These are phyloP conservation scores for Babesia ovis DNA, from an alignment of 169 alveolate species.

Conservation along the genomic window DNA sequence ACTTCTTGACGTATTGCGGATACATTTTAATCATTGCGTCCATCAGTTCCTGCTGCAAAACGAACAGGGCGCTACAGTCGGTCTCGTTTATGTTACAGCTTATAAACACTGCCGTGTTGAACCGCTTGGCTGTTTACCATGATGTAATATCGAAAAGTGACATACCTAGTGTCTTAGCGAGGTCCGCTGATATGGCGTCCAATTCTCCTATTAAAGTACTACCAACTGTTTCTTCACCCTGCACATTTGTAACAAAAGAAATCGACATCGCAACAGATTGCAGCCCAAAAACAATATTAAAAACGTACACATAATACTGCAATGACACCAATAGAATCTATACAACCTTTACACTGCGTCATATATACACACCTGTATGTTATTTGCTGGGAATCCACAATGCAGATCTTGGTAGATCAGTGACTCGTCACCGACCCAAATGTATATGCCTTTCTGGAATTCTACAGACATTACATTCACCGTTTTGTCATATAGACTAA, in stretches of 20 bases:
- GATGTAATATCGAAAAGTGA: neutral
- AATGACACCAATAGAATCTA: too few species aligned
- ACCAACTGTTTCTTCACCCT: constrained; percentile 60
- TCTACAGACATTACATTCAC: constrained; percentile 38
- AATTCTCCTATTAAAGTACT: constrained; percentile 63
- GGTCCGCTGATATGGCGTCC: constrained; percentile 57
- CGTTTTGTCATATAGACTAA: constrained; percentile 38
- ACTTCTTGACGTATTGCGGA: constrained; percentile 3
- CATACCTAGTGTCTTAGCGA: constrained; percentile 58
- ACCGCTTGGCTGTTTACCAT: constrained; percentile 29
- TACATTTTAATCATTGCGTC: constrained; percentile 21
- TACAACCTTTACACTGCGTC: neutral
- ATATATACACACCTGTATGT: constrained; percentile 41
- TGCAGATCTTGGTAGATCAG: constrained; percentile 49
- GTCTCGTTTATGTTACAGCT: constrained; percentile 38
- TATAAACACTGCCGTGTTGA: constrained; percentile 46
- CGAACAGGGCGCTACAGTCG: constrained; percentile 21
- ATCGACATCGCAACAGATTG: too few species aligned
- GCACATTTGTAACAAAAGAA: neutral
- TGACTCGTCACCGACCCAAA: constrained; percentile 67
- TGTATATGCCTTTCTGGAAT: constrained; percentile 19
- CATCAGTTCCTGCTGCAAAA: constrained; percentile 51
- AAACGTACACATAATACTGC: too few species aligned
- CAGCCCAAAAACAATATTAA: too few species aligned
- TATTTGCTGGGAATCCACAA: constrained; percentile 55